Evolutionary conservation across 106 monocot species (phyloP).

Genomic region (Narthecium ossifragum): DNA sequence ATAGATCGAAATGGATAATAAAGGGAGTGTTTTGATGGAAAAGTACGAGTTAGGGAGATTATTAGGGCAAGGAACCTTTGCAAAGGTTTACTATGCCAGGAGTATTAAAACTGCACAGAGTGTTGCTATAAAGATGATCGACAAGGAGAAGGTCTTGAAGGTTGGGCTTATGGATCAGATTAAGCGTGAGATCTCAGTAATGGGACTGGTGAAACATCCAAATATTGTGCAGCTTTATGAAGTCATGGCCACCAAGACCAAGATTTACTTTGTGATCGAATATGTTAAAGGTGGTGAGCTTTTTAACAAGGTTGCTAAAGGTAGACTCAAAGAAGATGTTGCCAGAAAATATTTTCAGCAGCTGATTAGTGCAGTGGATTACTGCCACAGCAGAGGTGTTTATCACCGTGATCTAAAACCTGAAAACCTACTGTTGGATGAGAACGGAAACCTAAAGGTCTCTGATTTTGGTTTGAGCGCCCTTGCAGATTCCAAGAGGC

Average conservation of each 20-base stretch:
- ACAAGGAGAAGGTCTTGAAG: constrained; percentile 50
- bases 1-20: constrained; percentile 30
- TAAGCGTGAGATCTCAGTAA: constrained; percentile 36
- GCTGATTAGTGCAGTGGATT: constrained; percentile 53
- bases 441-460: constrained; percentile 48
- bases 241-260: constrained; percentile 35
- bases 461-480: constrained; percentile 70
- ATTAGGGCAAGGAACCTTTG: constrained; percentile 65
- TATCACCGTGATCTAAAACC: constrained; percentile 60
- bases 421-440: constrained; percentile 57
- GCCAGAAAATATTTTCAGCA: constrained; percentile 61
- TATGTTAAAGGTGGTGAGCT: constrained; percentile 61
- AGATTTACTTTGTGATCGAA: constrained; percentile 44
- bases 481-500: constrained; percentile 41
- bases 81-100: constrained; percentile 59
- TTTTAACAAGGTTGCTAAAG: constrained; percentile 44
- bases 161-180: constrained; percentile 36
- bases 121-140: constrained; percentile 59
- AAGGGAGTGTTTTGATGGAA: constrained; percentile 31
- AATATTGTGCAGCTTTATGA: constrained; percentile 32
- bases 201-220: constrained; percentile 33
- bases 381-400: constrained; percentile 58
- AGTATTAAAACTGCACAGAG: constrained; percentile 30
- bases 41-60: constrained; percentile 54
- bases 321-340: constrained; percentile 50